Evolutionary conservation across 805 yeast genomes (phyloP).

Genomic region (Candida odintsovae): DNA sequence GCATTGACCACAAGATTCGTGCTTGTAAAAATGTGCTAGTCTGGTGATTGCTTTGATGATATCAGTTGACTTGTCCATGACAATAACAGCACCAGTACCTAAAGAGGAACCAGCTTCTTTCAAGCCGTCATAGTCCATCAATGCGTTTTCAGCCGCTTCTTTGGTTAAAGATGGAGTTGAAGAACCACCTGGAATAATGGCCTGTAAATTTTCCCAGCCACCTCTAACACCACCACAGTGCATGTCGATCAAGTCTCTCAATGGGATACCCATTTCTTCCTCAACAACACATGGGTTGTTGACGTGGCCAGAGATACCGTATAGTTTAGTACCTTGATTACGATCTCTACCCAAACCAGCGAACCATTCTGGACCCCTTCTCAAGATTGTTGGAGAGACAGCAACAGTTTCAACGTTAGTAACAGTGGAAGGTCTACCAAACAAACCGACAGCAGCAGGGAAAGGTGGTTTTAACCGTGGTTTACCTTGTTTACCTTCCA

Average conservation of each 20-base stretch:
- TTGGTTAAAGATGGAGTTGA: conserved; percentile 80
- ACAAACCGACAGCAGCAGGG: conserved; percentile 91
- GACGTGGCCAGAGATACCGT: conserved; percentile 85
- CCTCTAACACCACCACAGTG: conserved; percentile 91
- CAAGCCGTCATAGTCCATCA: conserved; percentile 87
- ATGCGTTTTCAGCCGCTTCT: conserved; percentile 56
- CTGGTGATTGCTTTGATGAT: conserved; percentile 83
- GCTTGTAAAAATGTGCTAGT: conserved; percentile 78
- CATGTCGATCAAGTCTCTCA: conserved; percentile 74
- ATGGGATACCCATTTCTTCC: conserved; percentile 89
- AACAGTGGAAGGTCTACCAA: conserved; percentile 88
- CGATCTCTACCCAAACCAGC: conserved; percentile 79
- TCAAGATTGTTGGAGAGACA: conserved; percentile 82
- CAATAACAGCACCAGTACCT: conserved; percentile 92
- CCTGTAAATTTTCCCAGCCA: conserved; percentile 88
- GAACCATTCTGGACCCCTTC: conserved; percentile 90
- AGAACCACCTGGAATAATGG: conserved; percentile 87
- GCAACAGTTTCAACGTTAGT: conserved; percentile 90
- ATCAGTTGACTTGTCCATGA: conserved; percentile 83
- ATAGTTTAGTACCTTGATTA: conserved; percentile 77
- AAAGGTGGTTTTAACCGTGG: conserved; percentile 93
- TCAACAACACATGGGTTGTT: conserved; percentile 91
- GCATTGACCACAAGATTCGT: conserved; percentile 93
- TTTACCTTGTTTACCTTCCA: conserved; percentile 91
- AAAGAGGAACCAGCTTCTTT: conserved; percentile 82